Base-by-base conservation (phyloP, 2,329 filamentous ascomycete genomes). In the Thyridium curvatum region DNA sequence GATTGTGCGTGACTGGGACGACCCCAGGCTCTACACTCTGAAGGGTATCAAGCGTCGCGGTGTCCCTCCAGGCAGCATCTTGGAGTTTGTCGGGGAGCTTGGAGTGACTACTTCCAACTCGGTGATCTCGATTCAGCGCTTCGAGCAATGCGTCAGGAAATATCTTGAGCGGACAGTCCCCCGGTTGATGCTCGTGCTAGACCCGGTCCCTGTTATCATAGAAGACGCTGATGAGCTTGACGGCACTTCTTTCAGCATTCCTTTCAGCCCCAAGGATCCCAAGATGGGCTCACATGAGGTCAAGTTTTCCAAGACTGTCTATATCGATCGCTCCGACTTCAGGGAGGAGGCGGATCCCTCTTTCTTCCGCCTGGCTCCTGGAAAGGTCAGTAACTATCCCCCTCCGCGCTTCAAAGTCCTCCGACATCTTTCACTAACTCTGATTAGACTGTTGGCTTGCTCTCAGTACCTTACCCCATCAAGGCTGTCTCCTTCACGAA, bases 81-180 rank as follows among this genome's bases (percentile, higher is more conserved):
- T 95, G 41, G 83, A 86, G 39, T 97, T 96, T 52, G 81, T 96
- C 42, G 87, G 88, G 49, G 89, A 95, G 61, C 79, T 96, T 15
- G 91, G 90, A 26, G 89, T 96, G 30, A 94, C 90, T 1, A 94
- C 89, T 29, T 75, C 82, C 30, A 77, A 79, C 38, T 85, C 84
- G 4, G 79, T 86, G 46, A 94, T 95, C 50, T 80, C 91, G 58
- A 82, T 87, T 34, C 65, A 74, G 41, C 81, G 84, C n/a, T 88
- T 97, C 45, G 91, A 97, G 54, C 81, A 91, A 55, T 82, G 79
- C 0, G 79, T 97, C 43, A 81, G 91, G 16, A 81, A 81, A 47
- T 94, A 95, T 58, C 80, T 97, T 12, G 91, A 97, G 59, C 77
- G 77, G 35, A 89, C 86, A 0, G 89, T 95, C 0, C 90, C 91